Percentiles rank a stretch among this genome's conserved stretches.
Evolutionary conservation across 1,139 yeast genomes (phyloP).

Genomic region (Tardiomyces digboiensis): DNA sequence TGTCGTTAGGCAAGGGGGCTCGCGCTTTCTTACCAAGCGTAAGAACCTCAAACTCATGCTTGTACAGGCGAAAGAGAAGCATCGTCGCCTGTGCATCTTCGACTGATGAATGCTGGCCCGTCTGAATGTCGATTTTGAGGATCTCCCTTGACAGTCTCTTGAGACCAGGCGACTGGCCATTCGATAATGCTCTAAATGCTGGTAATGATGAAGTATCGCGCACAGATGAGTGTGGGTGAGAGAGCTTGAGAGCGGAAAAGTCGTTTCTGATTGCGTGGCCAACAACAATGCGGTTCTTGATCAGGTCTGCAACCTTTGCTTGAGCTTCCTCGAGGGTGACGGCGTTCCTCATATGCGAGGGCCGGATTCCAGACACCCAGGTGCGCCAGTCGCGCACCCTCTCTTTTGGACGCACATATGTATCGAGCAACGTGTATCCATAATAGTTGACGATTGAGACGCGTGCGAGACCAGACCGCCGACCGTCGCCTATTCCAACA

Average conservation of each 20-base stretch:
- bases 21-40: no score
- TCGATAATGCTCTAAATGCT: slow-evolving; percentile 48
- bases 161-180: slow-evolving; percentile 64
- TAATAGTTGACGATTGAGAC: slow-evolving; percentile 79
- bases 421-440: slow-evolving; percentile 64
- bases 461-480: slow-evolving; percentile 64
- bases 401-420: slow-evolving; percentile 66
- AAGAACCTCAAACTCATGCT: slow-evolving; percentile 34
- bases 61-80: slow-evolving; percentile 58
- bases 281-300: slow-evolving; percentile 41
- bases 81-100: slow-evolving; percentile 89
- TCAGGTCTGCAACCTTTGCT: slow-evolving; percentile 38
- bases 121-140: slow-evolving; percentile 56
- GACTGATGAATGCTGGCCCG: slow-evolving; percentile 73
- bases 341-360: slow-evolving; percentile 59
- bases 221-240: slow-evolving; percentile 54
- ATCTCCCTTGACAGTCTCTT: slow-evolving; percentile 54
- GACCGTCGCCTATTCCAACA: slow-evolving; percentile 84
- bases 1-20: no score
- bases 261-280: slow-evolving; percentile 88
- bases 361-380: slow-evolving; percentile 84
- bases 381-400: slow-evolving; percentile 88
- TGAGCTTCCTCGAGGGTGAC: slow-evolving; percentile 60
- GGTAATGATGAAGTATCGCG: slow-evolving; percentile 68
- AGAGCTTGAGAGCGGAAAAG: slow-evolving; percentile 51